phyloP scores from a whole-genome alignment of 305 asterid genomes.

The Fraxinus velutina region DNA sequence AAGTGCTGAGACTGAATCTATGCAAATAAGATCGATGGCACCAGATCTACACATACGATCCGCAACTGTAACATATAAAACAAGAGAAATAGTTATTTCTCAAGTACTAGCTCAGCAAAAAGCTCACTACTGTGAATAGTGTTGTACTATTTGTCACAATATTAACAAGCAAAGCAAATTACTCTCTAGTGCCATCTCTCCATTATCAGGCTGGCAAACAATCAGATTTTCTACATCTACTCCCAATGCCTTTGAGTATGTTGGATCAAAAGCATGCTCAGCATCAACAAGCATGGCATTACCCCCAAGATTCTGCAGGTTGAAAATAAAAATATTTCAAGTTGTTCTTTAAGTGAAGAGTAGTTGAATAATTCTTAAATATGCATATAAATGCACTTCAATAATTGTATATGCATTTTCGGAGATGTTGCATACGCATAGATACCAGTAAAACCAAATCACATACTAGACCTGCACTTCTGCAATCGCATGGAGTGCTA shows the following conservation, averaged over 20 bases:
- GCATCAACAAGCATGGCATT: constrained; percentile 99
- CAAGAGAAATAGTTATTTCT: constrained; percentile 8
- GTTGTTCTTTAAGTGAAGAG: constrained; percentile 17
- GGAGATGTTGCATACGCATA: background rate
- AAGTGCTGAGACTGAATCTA: constrained; percentile 98
- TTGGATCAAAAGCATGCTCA: constrained; percentile 98
- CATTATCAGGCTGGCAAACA: constrained; percentile 99
- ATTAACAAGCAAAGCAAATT: constrained; percentile 34
- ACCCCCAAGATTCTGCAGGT: constrained; percentile 85
- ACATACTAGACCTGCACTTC: constrained; percentile 94
- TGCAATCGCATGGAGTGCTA: constrained; percentile 98
- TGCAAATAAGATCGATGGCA: constrained; percentile 96
- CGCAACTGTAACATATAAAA: constrained; percentile 63
- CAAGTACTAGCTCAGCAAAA: constrained; percentile 13
- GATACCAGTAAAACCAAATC: constrained; percentile 29
- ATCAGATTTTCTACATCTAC: constrained; percentile 96
- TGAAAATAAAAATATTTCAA: constrained; percentile 25
- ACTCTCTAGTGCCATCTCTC: constrained; percentile 99
- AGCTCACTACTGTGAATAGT: background rate
- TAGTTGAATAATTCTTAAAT: background rate
- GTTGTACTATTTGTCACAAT: constrained; percentile 16
- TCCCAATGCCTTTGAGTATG: constrained; percentile 92
- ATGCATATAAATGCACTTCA: background rate
- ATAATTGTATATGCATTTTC: background rate
- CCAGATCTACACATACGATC: constrained; percentile 99